Conservation (phyloP, 306 rosid species). For the Morella rubra region DNA sequence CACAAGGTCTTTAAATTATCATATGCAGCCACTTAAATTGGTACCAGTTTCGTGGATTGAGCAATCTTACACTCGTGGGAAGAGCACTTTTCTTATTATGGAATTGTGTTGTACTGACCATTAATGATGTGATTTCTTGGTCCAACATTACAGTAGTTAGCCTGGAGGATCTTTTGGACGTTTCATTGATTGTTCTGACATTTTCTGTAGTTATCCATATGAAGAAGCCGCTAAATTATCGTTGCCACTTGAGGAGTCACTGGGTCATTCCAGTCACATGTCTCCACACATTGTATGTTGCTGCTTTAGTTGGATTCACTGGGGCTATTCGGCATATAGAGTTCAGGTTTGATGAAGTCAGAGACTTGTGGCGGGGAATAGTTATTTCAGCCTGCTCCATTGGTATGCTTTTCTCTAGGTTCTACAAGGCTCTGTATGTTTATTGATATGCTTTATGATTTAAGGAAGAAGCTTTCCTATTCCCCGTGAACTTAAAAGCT, state of each 20-base stretch:
- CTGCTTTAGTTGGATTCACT: constrained; percentile 69
- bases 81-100: neutral
- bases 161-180: constrained; percentile 16
- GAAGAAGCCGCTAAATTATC: constrained; percentile 61
- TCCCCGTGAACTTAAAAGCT: too few relatives aligned
- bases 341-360: constrained; percentile 92
- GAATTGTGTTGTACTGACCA: neutral
- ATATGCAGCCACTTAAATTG: neutral
- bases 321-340: constrained; percentile 82
- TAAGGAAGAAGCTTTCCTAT: too few relatives aligned
- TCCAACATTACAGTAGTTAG: neutral
- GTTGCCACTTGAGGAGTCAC: constrained; percentile 70
- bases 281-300: constrained; percentile 70
- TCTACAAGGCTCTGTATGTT: constrained; percentile 22
- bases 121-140: neutral
- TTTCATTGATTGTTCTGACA: constrained; percentile 20
- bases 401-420: constrained; percentile 53
- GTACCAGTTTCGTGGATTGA: neutral
- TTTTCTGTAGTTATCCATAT: constrained; percentile 58
- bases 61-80: neutral
- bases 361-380: constrained; percentile 93
- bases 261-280: constrained; percentile 66
- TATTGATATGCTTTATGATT: constrained; percentile 2
- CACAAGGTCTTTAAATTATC: neutral
- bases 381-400: constrained; percentile 64